Evolutionary conservation across 164 flowering plant genomes (phyloP).

Genomic region (Umbellularia californica): DNA sequence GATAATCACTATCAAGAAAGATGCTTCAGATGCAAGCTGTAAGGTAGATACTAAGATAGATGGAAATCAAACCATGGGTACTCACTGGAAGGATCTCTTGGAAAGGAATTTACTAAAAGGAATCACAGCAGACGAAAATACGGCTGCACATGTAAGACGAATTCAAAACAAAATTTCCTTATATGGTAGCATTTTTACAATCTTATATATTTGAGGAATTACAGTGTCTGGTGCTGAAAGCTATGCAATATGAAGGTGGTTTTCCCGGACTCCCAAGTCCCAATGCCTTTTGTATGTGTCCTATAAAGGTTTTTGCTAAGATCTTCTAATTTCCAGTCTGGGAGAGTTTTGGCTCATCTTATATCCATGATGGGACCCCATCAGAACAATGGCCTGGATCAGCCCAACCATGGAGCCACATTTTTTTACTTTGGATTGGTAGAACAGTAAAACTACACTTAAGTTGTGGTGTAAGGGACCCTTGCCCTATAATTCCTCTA

Average conservation of each 20-base stretch:
- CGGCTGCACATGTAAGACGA: constrained; percentile 89
- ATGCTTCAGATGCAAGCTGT: constrained; percentile 69
- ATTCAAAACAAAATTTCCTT: background rate
- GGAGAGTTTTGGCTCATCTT: background rate
- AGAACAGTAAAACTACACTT: background rate
- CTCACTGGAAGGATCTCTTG: constrained; percentile 37
- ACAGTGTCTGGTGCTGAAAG: background rate
- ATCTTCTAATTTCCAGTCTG: background rate
- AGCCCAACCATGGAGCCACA: background rate
- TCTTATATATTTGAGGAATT: background rate
- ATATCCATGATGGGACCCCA: background rate
- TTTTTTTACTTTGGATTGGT: background rate
- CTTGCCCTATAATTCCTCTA: background rate
- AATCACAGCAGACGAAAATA: constrained; percentile 97
- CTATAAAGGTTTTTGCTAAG: too few relatives aligned
- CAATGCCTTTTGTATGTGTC: background rate
- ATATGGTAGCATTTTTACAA: background rate
- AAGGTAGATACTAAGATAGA: constrained; percentile 93
- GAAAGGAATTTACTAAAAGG: constrained; percentile 90
- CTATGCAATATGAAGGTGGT: background rate
- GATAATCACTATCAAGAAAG: constrained; percentile 56
- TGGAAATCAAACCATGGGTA: constrained; percentile 64
- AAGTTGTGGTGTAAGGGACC: background rate
- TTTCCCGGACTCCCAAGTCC: background rate
- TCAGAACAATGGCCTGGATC: background rate